Base-by-base conservation (phyloP, 1,284 basidiomycete genomes). In the Irpex sp. region DNA sequence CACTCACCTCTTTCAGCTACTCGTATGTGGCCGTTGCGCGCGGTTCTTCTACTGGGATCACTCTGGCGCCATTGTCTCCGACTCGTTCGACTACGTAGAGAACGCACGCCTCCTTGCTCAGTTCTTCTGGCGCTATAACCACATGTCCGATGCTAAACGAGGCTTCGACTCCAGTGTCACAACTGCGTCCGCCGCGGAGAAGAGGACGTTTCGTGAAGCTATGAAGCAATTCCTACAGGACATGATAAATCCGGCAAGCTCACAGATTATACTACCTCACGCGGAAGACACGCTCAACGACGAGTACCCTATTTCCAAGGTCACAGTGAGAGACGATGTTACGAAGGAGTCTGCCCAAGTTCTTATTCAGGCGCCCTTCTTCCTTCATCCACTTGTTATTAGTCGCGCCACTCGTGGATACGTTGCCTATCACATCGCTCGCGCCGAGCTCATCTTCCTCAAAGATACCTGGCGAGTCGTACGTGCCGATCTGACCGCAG, bases 31-130 rank as follows among this genome's bases (percentile, higher is more conserved):
- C 5, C 15, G 59, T 26, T 31, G 31, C 38, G 68, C 66, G n/a
- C 65, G 69, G 4, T 38, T 69, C 34, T 15, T 69, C 3, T 66
- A 61, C 36, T 67, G 65, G 65, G 69, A 70, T 58, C 62, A 62
- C n/a, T 63, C 65, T 15, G 68, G 66, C 2, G 61, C 62, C 21
- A 64, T 68, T 31, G 61, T 66, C 34, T 58, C 64, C 2, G 52
- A 60, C 31, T 48, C 34, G 8, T 66, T 70, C 63, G 31, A 68
- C 57, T 66, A 65, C 56, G 54, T 51, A 19, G 19, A 60, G 11
- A 11, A 65, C 6, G 64, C 65, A 2, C 26, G 47, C 1, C 5
- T 60, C 5, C 62, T 70, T 9, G 48, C 48, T 26, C 58, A 65
- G 19, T 65, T 69, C 59, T 51, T 70, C 11, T 65, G 62, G 61